phyloP scores from a whole-genome alignment of 2,329 filamentous ascomycete species.

The Hortaea werneckii region DNA sequence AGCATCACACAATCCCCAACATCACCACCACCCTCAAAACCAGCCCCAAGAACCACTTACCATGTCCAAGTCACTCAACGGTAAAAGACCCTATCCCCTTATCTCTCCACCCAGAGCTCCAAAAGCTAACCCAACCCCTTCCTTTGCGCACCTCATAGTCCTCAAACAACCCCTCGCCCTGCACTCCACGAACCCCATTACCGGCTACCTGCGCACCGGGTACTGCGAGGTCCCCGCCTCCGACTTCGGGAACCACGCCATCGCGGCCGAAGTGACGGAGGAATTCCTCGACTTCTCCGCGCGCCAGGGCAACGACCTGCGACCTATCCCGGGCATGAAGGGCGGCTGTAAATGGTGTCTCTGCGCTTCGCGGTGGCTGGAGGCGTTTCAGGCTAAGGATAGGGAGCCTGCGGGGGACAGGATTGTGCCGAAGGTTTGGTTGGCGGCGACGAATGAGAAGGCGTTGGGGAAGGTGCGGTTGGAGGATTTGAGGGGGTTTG shows the following conservation, averaged over 20 bases:
- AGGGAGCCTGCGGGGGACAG: slow-evolving; percentile 31
- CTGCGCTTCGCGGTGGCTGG: slow-evolving; percentile 47
- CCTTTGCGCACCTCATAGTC: slow-evolving; percentile 29
- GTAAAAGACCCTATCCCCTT: slow-evolving; percentile 3
- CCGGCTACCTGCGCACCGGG: slow-evolving; percentile 51
- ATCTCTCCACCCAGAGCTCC: neutral
- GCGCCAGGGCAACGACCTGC: slow-evolving; percentile 49
- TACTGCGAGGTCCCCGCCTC: slow-evolving; percentile 47
- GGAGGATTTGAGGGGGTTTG: slow-evolving; percentile 42
- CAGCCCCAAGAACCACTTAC: slow-evolving; percentile 7
- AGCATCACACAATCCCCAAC: neutral
- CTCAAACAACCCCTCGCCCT: slow-evolving; percentile 48
- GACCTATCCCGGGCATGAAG: slow-evolving; percentile 40
- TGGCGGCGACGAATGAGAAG: slow-evolving; percentile 44
- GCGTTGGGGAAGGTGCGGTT: slow-evolving; percentile 39
- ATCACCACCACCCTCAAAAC: slow-evolving; percentile 9
- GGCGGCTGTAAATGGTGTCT: slow-evolving; percentile 54
- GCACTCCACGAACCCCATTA: slow-evolving; percentile 49
- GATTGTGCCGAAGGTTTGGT: slow-evolving; percentile 39
- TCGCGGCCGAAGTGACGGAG: slow-evolving; percentile 48
- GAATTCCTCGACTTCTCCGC: slow-evolving; percentile 54
- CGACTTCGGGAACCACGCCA: slow-evolving; percentile 50
- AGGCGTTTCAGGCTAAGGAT: slow-evolving; percentile 47
- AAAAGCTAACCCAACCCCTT: neutral
- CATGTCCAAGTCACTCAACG: slow-evolving; percentile 28